Base-by-base conservation (phyloP, 108 stramenopile species). In the Schizochytrium sp. region DNA sequence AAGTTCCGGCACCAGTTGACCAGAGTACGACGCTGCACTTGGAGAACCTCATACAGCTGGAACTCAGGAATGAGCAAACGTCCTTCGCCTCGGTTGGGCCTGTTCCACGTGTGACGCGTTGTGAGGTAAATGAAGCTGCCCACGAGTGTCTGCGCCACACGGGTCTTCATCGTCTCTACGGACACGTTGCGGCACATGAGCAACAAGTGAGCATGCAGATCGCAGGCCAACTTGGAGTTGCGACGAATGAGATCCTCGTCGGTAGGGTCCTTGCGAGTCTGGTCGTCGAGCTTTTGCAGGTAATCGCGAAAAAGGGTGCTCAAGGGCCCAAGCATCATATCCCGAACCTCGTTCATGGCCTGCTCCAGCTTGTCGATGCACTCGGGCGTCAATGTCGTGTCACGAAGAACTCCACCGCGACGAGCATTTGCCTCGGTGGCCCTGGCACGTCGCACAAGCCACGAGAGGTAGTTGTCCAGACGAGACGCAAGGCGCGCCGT, bases 101-200 rank as follows among this genome's bases (percentile, higher is more conserved):
- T 88, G 55, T 90, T 90, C 90, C 90, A 90, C 19, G 90, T 90
- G 90, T 90, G 90, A 16, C 90, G 87, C 5, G 90, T 90, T 14
- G 90, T 90, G 21, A 90, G 47, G 69, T 88, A 90, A 16, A 90
- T 72, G 44, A 90, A 90, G 43, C 87, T 72, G 45, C 90, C 90
- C 45, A 90, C 29, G 23, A 90, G 16, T 28, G 90, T 88, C 43
- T 90, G 47, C 57, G 69, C 90, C 10, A 88, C 25, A 34, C 45
- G 72, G 18, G 58, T n/a, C n/a, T 71, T 90, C 57, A 83, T 43
- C 25, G 16, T n/a, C 34, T 57, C 55, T 5, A 63, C 44, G 2
- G 23, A n/a, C 6, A 51, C n/a, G 44, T 90, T 90, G 19, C 90
- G 90, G 87, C 29, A 90, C 21, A 90, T 51, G 14, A 90, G 57